Evolutionary conservation across 805 yeast genomes (phyloP), one percentile per base, ranked within the genome.

Genomic region (Candida koratica): DNA sequence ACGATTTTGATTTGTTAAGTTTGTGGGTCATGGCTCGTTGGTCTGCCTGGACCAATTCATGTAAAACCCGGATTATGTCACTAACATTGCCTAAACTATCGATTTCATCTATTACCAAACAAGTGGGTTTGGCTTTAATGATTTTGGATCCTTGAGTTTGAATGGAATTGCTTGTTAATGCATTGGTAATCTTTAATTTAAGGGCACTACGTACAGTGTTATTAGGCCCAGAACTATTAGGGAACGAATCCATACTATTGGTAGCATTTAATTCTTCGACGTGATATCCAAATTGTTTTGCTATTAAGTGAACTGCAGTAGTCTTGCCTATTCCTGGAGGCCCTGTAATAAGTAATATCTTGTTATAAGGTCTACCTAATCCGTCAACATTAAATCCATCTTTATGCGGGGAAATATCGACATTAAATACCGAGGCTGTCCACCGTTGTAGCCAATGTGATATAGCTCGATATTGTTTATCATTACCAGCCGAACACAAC

Each of bases 261-360:
- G 71, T 64, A 2, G 97, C 96, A 60, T 90, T 90, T 42, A 90
- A 72, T 49, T 90, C 98, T 46, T 83, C 71, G 0, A 84, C 73
- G 30, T 79, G 77, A 54, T 84, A 90, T 0, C 95, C 95, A 25
- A 84, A 73, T 45, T 85, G 95, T 30, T 69, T 71, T 3, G 96
- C 93, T 24, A 88, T 71, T 1, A 87, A 75, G 51, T 89, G 96
- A 0, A 90, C 86, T 2, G 88, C 80, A 0, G 93, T 76, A 0
- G 97, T 89, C 53, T 90, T 90, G 7, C 98, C 98, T 12, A 83
- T 70, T 2, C 98, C 98, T 0, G 96, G 88, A 0, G 96, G 93
- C 0, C 98, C 98, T 53, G 82, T 87, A 8, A 93, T 72, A 26
- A 93, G 61, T 14, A 93, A 53, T 0, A 93, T 69, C 44, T 77